phyloP scores from a whole-genome alignment of 345 rosid species.

The Hirschfeldia incana region DNA sequence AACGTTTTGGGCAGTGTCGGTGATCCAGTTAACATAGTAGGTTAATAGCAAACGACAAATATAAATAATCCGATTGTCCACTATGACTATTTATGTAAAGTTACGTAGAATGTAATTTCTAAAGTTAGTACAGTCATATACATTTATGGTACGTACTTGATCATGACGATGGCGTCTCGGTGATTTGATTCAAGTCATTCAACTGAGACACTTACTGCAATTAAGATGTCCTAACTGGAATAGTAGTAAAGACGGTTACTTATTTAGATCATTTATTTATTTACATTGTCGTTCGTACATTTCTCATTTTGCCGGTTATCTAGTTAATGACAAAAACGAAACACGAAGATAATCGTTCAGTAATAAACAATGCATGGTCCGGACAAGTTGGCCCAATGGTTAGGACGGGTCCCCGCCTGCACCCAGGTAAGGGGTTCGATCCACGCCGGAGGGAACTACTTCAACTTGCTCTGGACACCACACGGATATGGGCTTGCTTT shows the following conservation, averaged over 20 bases:
- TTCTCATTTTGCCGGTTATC: neutral
- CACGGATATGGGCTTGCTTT: no score
- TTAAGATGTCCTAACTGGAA: neutral
- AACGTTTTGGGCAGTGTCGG: slow-evolving; percentile 33
- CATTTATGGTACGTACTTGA: slow-evolving; percentile 22
- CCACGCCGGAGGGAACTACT: no score
- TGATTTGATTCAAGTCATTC: slow-evolving; percentile 5
- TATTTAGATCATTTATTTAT: neutral
- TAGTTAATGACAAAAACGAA: neutral
- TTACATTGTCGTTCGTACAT: neutral
- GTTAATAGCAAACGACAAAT: slow-evolving; percentile 15
- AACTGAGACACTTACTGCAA: neutral
- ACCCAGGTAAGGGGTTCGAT: no score
- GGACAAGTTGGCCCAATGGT: no score
- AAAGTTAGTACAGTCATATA: neutral
- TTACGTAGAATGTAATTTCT: slow-evolving; percentile 4
- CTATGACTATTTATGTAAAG: neutral
- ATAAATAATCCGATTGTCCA: neutral
- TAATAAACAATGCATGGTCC: neutral
- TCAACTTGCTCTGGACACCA: no score
- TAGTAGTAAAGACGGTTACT: neutral
- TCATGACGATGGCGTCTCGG: neutral
- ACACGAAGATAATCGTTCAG: neutral
- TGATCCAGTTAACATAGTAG: slow-evolving; percentile 10
- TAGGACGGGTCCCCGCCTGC: no score